Base-by-base conservation (phyloP, 208 protist genomes). In the Herpetomonas samuelpessoai region DNA sequence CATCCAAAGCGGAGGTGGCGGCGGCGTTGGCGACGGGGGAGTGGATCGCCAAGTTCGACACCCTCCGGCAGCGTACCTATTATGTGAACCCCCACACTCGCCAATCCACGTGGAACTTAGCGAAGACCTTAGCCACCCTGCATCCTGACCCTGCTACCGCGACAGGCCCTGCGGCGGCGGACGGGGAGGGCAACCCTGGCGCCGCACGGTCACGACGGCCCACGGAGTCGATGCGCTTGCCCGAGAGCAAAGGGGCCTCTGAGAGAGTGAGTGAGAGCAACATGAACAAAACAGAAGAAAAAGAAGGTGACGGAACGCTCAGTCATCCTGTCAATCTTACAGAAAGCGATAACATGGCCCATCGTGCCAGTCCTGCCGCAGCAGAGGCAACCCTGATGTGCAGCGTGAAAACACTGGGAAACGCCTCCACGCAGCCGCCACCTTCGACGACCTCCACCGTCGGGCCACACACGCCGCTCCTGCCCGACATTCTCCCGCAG, bases 71-170 rank as follows among this genome's bases (percentile, higher is more conserved):
- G 21, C 61, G 58, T 30, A 68, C 53, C 2, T 83, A 70, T 39
- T 83, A 74, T 48, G 67, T 65, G 1, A 69, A 74, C 39, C 48
- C 47, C 2, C 45, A 47, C 14, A 76, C 72, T 24, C 52, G 63
- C 1, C 35, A 47, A 7, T 71, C 68, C n/a, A 74, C 71, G 1
- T 76, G 76, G 76, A 62, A 79, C 39, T 68, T 68, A 28, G 62
- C 45, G 19, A 61, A 61, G 27, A 63, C 52, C 26, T 70, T 76
- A 2, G 66, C 52, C 6, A 52, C 39, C 10, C 58, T 65, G 19
- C 46, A 46, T 24, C 21, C 29, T 28, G 25, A 39, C 18, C 27
- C 55, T n/a, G 22, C 38, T 30, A 44, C 30, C 25, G 21, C 27
- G 3, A 3, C 41, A 48, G 19, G 12, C 38, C 30, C 48, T 48